Evolutionary conservation across 228 moss, liverwort and hornwort genomes (phyloP).

Genomic region (Sphagnum magellanicum): DNA sequence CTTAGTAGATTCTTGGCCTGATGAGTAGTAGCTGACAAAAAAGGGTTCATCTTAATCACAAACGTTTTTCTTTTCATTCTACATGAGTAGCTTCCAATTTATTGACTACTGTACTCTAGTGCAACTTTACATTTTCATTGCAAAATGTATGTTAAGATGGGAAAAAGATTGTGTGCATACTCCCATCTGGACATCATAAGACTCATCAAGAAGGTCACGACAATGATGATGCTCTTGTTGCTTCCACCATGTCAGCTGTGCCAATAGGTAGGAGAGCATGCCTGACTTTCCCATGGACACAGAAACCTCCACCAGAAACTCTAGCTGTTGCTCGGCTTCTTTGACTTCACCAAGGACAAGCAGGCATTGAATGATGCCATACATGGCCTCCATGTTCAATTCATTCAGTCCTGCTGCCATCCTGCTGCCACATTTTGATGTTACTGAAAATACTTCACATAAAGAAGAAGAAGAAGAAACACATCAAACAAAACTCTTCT

Average conservation of each 20-base stretch:
- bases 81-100: too few species aligned
- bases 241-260: constrained; percentile 64
- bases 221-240: constrained; percentile 30
- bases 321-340: constrained; percentile 70
- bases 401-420: constrained; percentile 50
- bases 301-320: constrained; percentile 66
- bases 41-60: too few species aligned
- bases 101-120: too few species aligned
- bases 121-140: too few species aligned
- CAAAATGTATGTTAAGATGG: too few species aligned
- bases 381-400: constrained; percentile 68
- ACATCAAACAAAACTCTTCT: not conserved
- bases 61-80: too few species aligned
- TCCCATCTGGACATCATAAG: constrained; percentile 33
- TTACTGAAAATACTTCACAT: too few species aligned
- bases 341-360: constrained; percentile 60
- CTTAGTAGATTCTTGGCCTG: not conserved
- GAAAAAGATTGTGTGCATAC: constrained; percentile 19
- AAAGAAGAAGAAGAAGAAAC: too few species aligned
- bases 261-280: constrained; percentile 64
- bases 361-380: constrained; percentile 67
- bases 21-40: not conserved
- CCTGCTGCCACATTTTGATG: constrained; percentile 19
- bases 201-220: constrained; percentile 52
- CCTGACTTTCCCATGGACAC: constrained; percentile 56